Evolutionary conservation across 1,284 basidiomycete genomes (phyloP), one percentile per base, ranked within the genome.

Genomic region (Puccinia hordei): DNA sequence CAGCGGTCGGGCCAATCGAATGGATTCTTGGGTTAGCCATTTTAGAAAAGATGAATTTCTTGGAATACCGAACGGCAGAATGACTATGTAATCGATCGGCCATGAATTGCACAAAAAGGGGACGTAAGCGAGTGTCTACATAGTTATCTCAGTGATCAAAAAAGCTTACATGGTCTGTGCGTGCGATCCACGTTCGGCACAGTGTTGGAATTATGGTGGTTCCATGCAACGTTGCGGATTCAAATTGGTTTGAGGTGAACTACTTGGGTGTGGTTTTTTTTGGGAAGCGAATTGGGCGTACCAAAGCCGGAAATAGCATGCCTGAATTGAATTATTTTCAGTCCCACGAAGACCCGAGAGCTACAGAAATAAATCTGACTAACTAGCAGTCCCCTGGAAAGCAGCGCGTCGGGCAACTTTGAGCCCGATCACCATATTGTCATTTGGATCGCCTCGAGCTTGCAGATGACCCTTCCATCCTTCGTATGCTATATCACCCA

Each of bases 11-110:
- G 1, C 85, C 85, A 0, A 82, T 66, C 4, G 83, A 83, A 1
- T 82, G 77, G 49, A 85, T 80, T 30, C 83, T 75, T 24, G 77
- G 71, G 44, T 73, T 83, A 33, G 80, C 78, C 9, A 82, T 81
- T 76, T 83, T 83, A n/a, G 83, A 82, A 61, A 85, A 85, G n/a
- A 85, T 59, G 4, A 84, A 84, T 8, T 84, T 84, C 55, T 84
- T 84, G 73, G 85, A 85, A 24, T 83, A 81, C 3, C 85, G 85
- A 66, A 85, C 83, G 49, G 74, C 65, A 2, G 71, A 55, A 55
- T 73, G 69, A 41, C 69, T 73, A 44, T 2, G 17, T 19, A 38
- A 24, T 12, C 27, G 15, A 73, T 72, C 30, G 49, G 19, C n/a
- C 41, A 8, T 2, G 33, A 72, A 46, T 12, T 12, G 38, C 12